A percentile compares a stretch with the other conserved stretches of the same genome.
These are phyloP conservation scores for Lactifluus rugatus DNA, from an alignment of 768 basidiomycete species.

Conservation along the genomic window DNA sequence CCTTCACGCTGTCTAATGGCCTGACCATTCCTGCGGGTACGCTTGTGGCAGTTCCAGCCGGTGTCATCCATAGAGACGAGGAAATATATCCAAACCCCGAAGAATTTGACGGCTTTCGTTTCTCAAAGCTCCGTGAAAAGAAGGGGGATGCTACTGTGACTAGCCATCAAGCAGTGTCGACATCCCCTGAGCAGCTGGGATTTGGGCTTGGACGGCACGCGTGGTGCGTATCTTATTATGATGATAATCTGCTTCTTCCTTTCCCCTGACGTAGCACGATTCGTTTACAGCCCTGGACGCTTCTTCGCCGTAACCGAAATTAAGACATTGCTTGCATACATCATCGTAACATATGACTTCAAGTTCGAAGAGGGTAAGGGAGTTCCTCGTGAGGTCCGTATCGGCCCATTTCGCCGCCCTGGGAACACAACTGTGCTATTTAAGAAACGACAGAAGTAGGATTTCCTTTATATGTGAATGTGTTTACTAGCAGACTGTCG, in stretches of 20 bases:
- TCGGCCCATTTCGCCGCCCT: slow-evolving; percentile 4
- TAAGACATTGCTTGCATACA: slow-evolving; percentile 22
- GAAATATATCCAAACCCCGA: slow-evolving; percentile 34
- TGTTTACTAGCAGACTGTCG: not conserved
- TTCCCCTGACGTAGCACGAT: not conserved
- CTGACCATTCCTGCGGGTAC: slow-evolving; percentile 32
- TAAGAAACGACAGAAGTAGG: slow-evolving; percentile 18
- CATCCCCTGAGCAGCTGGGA: slow-evolving; percentile 27
- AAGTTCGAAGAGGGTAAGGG: slow-evolving; percentile 19
- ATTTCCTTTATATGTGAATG: not conserved
- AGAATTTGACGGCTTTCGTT: slow-evolving; percentile 34
- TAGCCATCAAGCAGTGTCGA: slow-evolving; percentile 24
- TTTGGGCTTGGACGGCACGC: slow-evolving; percentile 22
- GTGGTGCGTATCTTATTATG: slow-evolving; percentile 17
- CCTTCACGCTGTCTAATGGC: slow-evolving; percentile 28
- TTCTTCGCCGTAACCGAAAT: slow-evolving; percentile 23
- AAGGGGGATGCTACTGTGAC: slow-evolving; percentile 7
- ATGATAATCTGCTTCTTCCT: too few relatives aligned
- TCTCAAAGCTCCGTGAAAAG: slow-evolving; percentile 24
- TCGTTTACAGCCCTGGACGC: not conserved
- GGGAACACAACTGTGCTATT: slow-evolving; percentile 18
- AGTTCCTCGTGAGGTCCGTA: not conserved
- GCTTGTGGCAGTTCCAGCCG: slow-evolving; percentile 26
- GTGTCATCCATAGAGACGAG: slow-evolving; percentile 32
- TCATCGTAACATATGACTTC: slow-evolving; percentile 22